Conservation (phyloP, 2,329 filamentous ascomycete species). For the Simplicillium aogashimaense region DNA sequence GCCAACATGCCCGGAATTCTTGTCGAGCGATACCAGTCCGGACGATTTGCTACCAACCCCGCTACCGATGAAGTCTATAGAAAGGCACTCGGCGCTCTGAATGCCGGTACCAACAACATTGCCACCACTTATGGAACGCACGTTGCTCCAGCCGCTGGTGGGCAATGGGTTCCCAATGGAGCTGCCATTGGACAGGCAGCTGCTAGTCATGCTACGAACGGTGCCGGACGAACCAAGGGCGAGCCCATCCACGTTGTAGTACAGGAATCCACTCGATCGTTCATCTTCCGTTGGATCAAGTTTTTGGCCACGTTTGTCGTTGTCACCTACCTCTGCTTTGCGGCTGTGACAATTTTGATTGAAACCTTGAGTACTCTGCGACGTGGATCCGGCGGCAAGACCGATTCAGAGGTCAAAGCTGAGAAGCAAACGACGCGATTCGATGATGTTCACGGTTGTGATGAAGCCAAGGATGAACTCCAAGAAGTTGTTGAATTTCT, state of each 20-base stretch:
- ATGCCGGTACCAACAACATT: constrained; percentile 16
- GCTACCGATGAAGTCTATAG: constrained; percentile 71
- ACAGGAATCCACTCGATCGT: constrained; percentile 72
- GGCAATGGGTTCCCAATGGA: constrained; percentile 19
- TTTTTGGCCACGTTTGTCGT: constrained; percentile 73
- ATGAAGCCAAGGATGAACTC: constrained; percentile 96
- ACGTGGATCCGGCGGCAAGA: constrained; percentile 58
- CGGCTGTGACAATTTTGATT: constrained; percentile 71
- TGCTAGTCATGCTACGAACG: constrained; percentile 11
- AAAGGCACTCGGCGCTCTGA: constrained; percentile 49
- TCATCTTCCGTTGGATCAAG: constrained; percentile 85
- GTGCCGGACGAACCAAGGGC: constrained; percentile 57
- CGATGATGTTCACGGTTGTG: constrained; percentile 89
- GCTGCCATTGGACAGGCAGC: constrained; percentile 18
- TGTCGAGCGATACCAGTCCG: constrained; percentile 79
- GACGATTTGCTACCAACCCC: constrained; percentile 72
- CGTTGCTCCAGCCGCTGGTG: constrained; percentile 10
- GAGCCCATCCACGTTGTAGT: constrained; percentile 93
- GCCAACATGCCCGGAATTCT: constrained; percentile 92
- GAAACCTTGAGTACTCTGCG: constrained; percentile 73
- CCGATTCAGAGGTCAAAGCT: constrained; percentile 78
- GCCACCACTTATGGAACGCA: constrained; percentile 12
- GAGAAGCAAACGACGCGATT: constrained; percentile 90
- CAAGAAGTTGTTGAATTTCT: constrained; percentile 96
- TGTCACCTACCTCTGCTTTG: constrained; percentile 67